phyloP scores from a whole-genome alignment of 2,329 filamentous ascomycete genomes.

The Diplocarpon mali region DNA sequence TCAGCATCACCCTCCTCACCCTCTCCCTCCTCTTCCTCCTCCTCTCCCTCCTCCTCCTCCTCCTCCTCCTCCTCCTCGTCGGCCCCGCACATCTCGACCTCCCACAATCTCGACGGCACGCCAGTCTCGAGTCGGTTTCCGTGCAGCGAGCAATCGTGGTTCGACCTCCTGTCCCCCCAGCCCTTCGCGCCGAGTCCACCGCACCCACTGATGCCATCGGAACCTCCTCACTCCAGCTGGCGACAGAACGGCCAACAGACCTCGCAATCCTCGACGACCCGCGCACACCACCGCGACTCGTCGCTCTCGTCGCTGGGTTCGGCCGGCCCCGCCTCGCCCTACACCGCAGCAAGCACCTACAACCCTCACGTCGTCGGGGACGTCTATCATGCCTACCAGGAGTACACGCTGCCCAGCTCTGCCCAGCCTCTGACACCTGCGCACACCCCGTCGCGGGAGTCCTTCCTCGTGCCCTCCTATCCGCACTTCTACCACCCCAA shows the following conservation, averaged over 20 bases:
- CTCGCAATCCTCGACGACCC: constrained; percentile 24
- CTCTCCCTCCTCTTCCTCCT: no score
- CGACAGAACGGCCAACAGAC: constrained; percentile 26
- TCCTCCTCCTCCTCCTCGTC: no score
- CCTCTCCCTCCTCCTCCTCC: no score
- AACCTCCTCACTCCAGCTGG: constrained; percentile 21
- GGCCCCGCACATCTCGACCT: no score
- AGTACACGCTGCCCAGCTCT: constrained; percentile 23
- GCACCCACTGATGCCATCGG: constrained; percentile 25
- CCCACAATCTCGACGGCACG: constrained; percentile 9
- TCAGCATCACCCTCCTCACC: no score
- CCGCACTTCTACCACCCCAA: constrained; percentile 31
- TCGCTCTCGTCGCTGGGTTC: constrained; percentile 51
- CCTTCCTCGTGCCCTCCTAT: constrained; percentile 28
- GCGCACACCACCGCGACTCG: constrained; percentile 45
- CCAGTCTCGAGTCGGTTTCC: constrained; percentile 16
- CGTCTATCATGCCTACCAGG: constrained; percentile 31
- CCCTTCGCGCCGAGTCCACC: constrained; percentile 10
- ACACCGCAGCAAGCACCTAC: constrained; percentile 37
- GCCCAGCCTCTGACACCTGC: constrained; percentile 26
- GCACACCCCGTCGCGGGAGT: constrained; percentile 26
- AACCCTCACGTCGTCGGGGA: constrained; percentile 45
- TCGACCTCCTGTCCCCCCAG: constrained; percentile 17
- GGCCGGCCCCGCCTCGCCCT: constrained; percentile 48
- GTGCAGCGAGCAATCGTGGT: constrained; percentile 17